phyloP scores from a whole-genome alignment of 2,329 filamentous ascomycete genomes.

The Fusarium incarnatum region DNA sequence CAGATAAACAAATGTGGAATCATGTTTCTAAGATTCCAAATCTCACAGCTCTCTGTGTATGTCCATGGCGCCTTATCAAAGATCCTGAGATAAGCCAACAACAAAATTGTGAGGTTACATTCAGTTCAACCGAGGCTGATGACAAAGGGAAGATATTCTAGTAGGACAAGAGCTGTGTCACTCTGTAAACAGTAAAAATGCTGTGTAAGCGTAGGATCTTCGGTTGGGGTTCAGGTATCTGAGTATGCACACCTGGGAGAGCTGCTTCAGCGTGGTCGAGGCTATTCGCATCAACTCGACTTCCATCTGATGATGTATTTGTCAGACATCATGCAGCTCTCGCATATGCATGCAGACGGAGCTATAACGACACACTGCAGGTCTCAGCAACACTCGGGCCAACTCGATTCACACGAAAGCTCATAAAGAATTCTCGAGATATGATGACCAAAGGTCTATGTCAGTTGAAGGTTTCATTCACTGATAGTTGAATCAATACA shows the following conservation, averaged over 20 bases:
- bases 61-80: background rate
- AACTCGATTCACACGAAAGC: background rate
- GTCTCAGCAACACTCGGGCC: background rate
- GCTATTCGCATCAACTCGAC: conserved; percentile 12
- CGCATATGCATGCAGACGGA: conserved; percentile 22
- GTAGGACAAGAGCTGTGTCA: background rate
- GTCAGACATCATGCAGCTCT: conserved; percentile 8
- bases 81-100: background rate
- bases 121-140: background rate
- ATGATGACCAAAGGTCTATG: background rate
- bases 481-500: background rate
- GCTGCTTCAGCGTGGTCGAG: background rate
- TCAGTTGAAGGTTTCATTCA: background rate
- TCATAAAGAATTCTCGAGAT: background rate
- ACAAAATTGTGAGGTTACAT: background rate
- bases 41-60: background rate
- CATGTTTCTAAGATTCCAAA: conserved; percentile 11
- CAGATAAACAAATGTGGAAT: conserved; percentile 25
- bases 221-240: background rate
- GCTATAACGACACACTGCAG: conserved; percentile 13
- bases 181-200: background rate
- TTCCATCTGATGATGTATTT: conserved; percentile 13
- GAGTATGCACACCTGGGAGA: background rate
- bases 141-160: background rate
- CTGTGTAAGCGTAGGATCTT: background rate